Evolutionary conservation across 1,284 basidiomycete genomes (phyloP).

Genomic region (Irpex sp.): DNA sequence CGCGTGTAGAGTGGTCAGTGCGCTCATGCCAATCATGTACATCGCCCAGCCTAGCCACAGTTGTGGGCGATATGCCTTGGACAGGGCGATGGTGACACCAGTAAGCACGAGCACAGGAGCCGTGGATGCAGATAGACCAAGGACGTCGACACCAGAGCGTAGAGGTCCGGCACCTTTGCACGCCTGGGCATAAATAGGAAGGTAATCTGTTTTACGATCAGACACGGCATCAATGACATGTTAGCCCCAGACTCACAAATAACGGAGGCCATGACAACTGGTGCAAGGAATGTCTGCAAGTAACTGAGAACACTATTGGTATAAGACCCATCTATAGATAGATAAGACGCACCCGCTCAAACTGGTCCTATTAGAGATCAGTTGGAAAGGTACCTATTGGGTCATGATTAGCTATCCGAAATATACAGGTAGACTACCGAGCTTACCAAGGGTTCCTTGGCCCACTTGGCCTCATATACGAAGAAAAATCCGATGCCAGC

Average conservation of each 20-base stretch:
- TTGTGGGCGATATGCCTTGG: slow-evolving; percentile 11
- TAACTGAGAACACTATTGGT: not conserved
- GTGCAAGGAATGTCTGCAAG: slow-evolving; percentile 4
- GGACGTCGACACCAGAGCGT: slow-evolving; percentile 11
- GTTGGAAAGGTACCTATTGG: slow-evolving; percentile 6
- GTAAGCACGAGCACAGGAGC: slow-evolving; percentile 3
- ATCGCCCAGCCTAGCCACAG: slow-evolving; percentile 8
- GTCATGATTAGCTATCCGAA: not conserved
- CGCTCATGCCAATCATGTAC: slow-evolving; percentile 2
- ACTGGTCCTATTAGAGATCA: slow-evolving; percentile 7
- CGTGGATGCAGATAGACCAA: slow-evolving; percentile 8
- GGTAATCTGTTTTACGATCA: slow-evolving; percentile 5
- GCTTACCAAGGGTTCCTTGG: slow-evolving; percentile 5
- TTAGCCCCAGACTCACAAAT: not conserved
- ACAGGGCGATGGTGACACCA: slow-evolving; percentile 4
- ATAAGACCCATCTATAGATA: not conserved
- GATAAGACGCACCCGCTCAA: slow-evolving; percentile 5
- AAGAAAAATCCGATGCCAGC: slow-evolving; percentile 5
- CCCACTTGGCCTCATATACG: slow-evolving; percentile 1
- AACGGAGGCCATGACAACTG: not conserved
- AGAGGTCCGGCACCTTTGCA: slow-evolving; percentile 10
- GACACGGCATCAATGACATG: not conserved
- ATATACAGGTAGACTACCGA: not conserved
- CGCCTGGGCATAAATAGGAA: slow-evolving; percentile 11
- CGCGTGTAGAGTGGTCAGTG: slow-evolving; percentile 4